Percentiles rank a stretch among this genome's conserved stretches.
Evolutionary conservation across 2,329 filamentous ascomycete genomes (phyloP).

Genomic region (Apiospora sp.): DNA sequence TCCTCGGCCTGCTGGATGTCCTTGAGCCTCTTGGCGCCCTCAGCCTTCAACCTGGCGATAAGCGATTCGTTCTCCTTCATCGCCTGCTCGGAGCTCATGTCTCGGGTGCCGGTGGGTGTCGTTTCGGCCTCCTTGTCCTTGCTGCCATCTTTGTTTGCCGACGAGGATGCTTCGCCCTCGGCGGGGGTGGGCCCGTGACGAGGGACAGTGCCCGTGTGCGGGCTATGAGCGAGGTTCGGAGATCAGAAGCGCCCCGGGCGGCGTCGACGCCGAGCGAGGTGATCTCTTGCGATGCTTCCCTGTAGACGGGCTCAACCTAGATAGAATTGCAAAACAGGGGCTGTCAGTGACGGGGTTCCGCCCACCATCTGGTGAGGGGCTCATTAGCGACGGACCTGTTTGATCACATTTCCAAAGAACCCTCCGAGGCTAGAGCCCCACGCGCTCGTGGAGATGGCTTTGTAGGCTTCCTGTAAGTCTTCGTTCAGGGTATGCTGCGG

Average conservation of each 20-base stretch:
- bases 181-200: constrained; percentile 48
- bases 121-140: constrained; percentile 48
- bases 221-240: constrained; percentile 72
- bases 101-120: constrained; percentile 55
- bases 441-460: constrained; percentile 86
- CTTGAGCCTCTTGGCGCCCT: constrained; percentile 84
- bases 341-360: constrained; percentile 25
- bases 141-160: constrained; percentile 43
- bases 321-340: constrained; percentile 31
- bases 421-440: constrained; percentile 92
- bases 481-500: constrained; percentile 71
- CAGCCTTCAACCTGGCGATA: constrained; percentile 76
- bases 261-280: constrained; percentile 82
- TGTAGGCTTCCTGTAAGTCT: constrained; percentile 95
- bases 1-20: constrained; percentile 93
- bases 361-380: neutral
- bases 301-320: constrained; percentile 82
- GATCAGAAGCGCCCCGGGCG: constrained; percentile 77
- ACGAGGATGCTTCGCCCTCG: constrained; percentile 38
- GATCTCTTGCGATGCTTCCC: constrained; percentile 86
- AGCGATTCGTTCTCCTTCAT: constrained; percentile 66
- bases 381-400: constrained; percentile 70
- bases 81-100: constrained; percentile 52
- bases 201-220: constrained; percentile 79
- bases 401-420: constrained; percentile 89